Evolutionary conservation across 2,329 filamentous ascomycete genomes (phyloP), one percentile per base, ranked within the genome.

Genomic region (Polytolypa hystricis): DNA sequence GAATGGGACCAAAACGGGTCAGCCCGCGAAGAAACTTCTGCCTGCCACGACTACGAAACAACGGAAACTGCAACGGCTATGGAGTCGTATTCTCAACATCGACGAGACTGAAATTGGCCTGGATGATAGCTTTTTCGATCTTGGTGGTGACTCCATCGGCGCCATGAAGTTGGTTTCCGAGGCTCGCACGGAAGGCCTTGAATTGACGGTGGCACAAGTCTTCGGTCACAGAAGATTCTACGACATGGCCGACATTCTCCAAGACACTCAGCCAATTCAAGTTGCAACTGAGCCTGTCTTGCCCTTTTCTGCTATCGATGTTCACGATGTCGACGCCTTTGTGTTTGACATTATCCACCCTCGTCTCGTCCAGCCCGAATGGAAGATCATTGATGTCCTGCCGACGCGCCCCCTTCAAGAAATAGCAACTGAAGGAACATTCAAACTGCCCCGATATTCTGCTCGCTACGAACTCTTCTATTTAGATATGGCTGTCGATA

Each of bases 381-480:
- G 66, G 62, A 58, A 56, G 16, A 58, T 79, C 18, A 43, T 53
- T 3, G 67, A 77, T 39, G 61, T 74, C 1, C 57, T 73, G 8
- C 74, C 74, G 2, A 61, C 66, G 1, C 61, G 70, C 0, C 71
- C 69, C 0, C 56, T 76, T 4, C 74, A 79, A 44, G 62, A 71
- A 30, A 61, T 77, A 17, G 73, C 73, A 4, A 67, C 79, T 12
- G 62, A 62, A 37, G 74, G 69, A 5, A 79, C 74, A 0, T 64
- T 69, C 2, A 55, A 69, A 6, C 57, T 70, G 2, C 74, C 75
- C 4, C 66, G 74, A 3, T 77, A 70, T 53, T 79, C 75, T 0
- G 56, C 71, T 1, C 69, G 73, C 4, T 80, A 80, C 47, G 73
- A 77, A 46, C 56, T 77, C 25, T 69, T 79, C 49, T 70, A 74